Evolutionary conservation across 2,329 filamentous ascomycete species (phyloP).

Genomic region (Thyridium curvatum): DNA sequence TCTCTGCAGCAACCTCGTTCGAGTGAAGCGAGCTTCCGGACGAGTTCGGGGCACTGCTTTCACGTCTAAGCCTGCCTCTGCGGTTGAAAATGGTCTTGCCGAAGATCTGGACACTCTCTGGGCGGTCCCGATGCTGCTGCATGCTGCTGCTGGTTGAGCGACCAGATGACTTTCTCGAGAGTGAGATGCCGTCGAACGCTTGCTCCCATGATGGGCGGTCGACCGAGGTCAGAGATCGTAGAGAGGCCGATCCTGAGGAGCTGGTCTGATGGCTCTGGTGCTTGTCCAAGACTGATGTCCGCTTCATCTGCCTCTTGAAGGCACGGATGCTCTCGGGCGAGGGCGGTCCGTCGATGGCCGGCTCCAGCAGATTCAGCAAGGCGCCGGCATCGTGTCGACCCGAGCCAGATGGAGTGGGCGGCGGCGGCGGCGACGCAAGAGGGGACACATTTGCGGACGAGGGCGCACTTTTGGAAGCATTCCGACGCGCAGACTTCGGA

Average conservation of each 20-base stretch:
- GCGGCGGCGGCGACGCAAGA: no score
- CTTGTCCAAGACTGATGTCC: constrained; percentile 40
- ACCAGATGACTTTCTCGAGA: constrained; percentile 51
- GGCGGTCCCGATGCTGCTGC: constrained; percentile 44
- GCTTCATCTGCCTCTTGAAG: constrained; percentile 53
- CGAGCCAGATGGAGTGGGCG: constrained; percentile 1
- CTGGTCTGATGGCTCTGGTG: constrained; percentile 39
- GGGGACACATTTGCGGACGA: no score
- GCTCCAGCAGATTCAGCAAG: constrained; percentile 43
- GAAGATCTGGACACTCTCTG: constrained; percentile 54
- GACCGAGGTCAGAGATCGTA: constrained; percentile 35
- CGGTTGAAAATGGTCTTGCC: constrained; percentile 55
- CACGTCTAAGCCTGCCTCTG: constrained; percentile 43
- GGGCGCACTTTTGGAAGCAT: no score
- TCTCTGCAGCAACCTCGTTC: constrained; percentile 31
- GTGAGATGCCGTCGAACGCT: constrained; percentile 29
- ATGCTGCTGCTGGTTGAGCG: constrained; percentile 48
- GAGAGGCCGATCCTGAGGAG: constrained; percentile 51
- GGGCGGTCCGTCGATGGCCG: constrained; percentile 54
- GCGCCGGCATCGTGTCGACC: constrained; percentile 11
- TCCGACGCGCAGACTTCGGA: no score
- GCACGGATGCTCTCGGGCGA: constrained; percentile 54
- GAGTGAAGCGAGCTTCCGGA: constrained; percentile 40
- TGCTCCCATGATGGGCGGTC: constrained; percentile 46
- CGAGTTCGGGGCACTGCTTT: constrained; percentile 40